These are phyloP conservation scores for Zygoascus hellenicus DNA, from an alignment of 1,139 yeast species.

Conservation along the genomic window DNA sequence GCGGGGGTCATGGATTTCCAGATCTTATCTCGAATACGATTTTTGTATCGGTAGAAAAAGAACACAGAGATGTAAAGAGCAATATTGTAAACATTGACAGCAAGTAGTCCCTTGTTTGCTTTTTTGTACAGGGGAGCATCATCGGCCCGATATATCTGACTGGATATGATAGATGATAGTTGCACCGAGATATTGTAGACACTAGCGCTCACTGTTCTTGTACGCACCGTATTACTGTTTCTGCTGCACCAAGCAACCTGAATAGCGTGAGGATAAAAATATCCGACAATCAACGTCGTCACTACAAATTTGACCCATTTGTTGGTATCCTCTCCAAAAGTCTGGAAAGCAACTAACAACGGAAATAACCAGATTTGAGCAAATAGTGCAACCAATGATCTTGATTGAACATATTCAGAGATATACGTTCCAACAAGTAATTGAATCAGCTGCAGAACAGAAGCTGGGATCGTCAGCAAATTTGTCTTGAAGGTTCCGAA, in stretches of 20 bases:
- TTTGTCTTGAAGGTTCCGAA: slow-evolving; percentile 52
- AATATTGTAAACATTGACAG: slow-evolving; percentile 29
- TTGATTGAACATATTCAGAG: slow-evolving; percentile 42
- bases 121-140: slow-evolving; percentile 50
- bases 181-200: slow-evolving; percentile 55
- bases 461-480: slow-evolving; percentile 48
- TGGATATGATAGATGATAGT: slow-evolving; percentile 42
- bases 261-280: slow-evolving; percentile 48
- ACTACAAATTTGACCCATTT: slow-evolving; percentile 49
- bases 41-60: slow-evolving; percentile 42
- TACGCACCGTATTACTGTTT: slow-evolving; percentile 50
- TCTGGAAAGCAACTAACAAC: slow-evolving; percentile 34
- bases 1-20: slow-evolving; percentile 47
- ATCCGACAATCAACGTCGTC: slow-evolving; percentile 44
- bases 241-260: slow-evolving; percentile 53
- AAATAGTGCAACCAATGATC: slow-evolving; percentile 33
- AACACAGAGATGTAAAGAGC: slow-evolving; percentile 19
- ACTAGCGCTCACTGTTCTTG: slow-evolving; percentile 52
- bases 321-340: slow-evolving; percentile 14
- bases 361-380: slow-evolving; percentile 36
- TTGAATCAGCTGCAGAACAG: slow-evolving; percentile 37
- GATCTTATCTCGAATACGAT: slow-evolving; percentile 37
- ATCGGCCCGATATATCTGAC: slow-evolving; percentile 45
- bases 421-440: slow-evolving; percentile 41
- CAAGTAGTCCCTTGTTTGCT: slow-evolving; percentile 44